Conservation (phyloP, 176 grass and related monocot species). For the Zoysia pacifica region DNA sequence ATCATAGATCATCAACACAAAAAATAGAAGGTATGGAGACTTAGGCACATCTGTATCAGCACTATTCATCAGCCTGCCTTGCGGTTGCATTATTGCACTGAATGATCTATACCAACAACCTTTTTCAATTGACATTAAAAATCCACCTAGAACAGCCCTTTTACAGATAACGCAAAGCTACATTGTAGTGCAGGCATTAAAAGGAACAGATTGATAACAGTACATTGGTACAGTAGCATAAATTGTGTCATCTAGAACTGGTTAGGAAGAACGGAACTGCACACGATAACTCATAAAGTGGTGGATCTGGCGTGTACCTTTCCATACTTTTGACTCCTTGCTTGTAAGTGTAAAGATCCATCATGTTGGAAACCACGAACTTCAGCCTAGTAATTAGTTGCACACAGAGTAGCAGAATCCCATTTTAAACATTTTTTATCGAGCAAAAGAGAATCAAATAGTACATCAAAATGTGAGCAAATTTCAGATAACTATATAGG, state of each 20-base stretch:
- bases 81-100: slow-evolving; percentile 30
- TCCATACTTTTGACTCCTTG: slow-evolving; percentile 98
- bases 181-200: slow-evolving; percentile 1
- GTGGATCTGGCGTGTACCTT: slow-evolving; percentile 52
- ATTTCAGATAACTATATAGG: background rate
- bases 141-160: background rate
- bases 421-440: slow-evolving; percentile 3
- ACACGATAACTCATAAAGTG: slow-evolving; percentile 2
- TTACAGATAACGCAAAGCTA: slow-evolving; percentile 5
- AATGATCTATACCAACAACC: background rate
- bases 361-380: slow-evolving; percentile 94
- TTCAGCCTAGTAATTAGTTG: slow-evolving; percentile 67
- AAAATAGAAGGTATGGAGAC: background rate
- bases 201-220: background rate
- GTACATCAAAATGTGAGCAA: background rate
- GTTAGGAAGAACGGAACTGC: background rate
- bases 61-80: slow-evolving; percentile 13
- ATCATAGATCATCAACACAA: slow-evolving; percentile 7
- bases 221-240: background rate
- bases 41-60: background rate
- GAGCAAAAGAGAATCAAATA: background rate
- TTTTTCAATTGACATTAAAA: slow-evolving; percentile 13
- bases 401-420: slow-evolving; percentile 24
- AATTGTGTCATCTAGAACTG: background rate
- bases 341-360: slow-evolving; percentile 92